Conservation (phyloP, 495 filamentous ascomycete species). For the Immersiella caudata region DNA sequence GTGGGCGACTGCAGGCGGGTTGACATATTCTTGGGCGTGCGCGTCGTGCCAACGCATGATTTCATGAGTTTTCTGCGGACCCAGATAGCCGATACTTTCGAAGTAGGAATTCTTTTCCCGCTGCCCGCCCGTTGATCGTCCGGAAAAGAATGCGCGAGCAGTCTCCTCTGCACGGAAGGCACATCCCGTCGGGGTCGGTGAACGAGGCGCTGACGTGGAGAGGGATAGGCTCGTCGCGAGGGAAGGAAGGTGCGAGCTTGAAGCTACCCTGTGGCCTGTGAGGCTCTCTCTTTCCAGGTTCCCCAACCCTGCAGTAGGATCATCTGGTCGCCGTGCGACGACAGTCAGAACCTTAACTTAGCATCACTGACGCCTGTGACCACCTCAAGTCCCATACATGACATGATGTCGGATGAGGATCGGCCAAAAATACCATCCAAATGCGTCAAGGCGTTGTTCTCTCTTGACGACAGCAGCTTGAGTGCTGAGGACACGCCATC, state of each 20-base stretch:
- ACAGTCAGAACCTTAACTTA: slow-evolving; percentile 22
- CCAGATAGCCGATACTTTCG: neutral
- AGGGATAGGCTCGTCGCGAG: neutral
- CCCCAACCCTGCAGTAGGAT: neutral
- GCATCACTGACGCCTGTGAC: slow-evolving; percentile 11
- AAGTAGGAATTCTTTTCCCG: neutral
- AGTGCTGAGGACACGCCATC: neutral
- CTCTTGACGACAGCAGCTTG: neutral
- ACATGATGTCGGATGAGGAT: neutral
- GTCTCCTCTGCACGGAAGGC: neutral
- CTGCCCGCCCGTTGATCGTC: neutral
- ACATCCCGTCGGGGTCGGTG: neutral
- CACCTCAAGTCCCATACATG: neutral
- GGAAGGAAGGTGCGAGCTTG: neutral
- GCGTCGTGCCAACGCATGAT: neutral
- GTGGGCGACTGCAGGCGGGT: neutral
- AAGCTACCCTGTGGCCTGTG: neutral
- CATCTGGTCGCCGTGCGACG: neutral
- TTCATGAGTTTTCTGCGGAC: neutral
- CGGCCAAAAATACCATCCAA: neutral
- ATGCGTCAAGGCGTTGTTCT: too few relatives aligned
- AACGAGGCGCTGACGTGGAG: neutral
- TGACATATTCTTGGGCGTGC: neutral
- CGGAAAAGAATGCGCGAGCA: neutral
- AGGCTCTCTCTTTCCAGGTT: neutral